Percentiles rank a stretch among this genome's conserved stretches.
Conservation (phyloP, 2,329 filamentous ascomycete species). For the Xylariaceae sp. region DNA sequence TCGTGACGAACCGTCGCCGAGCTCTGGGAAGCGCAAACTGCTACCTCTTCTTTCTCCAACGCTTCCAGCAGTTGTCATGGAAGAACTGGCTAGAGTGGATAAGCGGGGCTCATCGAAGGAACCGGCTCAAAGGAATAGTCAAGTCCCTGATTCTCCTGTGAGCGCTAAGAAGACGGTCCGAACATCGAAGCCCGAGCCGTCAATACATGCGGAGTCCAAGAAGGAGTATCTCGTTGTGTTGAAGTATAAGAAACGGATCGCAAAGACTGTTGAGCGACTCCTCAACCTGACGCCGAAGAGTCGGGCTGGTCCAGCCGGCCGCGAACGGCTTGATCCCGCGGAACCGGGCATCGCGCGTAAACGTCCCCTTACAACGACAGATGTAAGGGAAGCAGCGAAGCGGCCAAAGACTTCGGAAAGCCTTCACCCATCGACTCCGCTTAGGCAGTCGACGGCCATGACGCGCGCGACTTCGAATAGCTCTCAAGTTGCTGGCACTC, state of each 20-base stretch:
- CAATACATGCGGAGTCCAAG: conserved; percentile 23
- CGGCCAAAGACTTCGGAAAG: conserved; percentile 37
- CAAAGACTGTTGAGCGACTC: conserved; percentile 38
- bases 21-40: conserved; percentile 33
- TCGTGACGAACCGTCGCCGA: conserved; percentile 21
- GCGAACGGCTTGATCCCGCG: conserved; percentile 33
- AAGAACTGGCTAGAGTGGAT: conserved; percentile 32
- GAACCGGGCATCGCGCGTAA: conserved; percentile 41
- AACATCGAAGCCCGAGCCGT: conserved; percentile 24
- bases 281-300: conserved; percentile 35
- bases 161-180: conserved; percentile 29
- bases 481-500: conserved; percentile 44
- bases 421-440: conserved; percentile 41
- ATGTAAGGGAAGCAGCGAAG: conserved; percentile 30
- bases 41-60: conserved; percentile 50
- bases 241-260: conserved; percentile 40
- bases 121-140: conserved; percentile 15
- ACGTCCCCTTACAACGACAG: conserved; percentile 34
- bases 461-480: conserved; percentile 46
- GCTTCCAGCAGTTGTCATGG: conserved; percentile 44
- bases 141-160: conserved; percentile 25
- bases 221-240: conserved; percentile 37
- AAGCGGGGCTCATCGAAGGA: conserved; percentile 22
- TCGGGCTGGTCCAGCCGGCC: conserved; percentile 22
- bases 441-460: conserved; percentile 42